Conservation (phyloP, 495 filamentous ascomycete species). For the Xylaria venustula region DNA sequence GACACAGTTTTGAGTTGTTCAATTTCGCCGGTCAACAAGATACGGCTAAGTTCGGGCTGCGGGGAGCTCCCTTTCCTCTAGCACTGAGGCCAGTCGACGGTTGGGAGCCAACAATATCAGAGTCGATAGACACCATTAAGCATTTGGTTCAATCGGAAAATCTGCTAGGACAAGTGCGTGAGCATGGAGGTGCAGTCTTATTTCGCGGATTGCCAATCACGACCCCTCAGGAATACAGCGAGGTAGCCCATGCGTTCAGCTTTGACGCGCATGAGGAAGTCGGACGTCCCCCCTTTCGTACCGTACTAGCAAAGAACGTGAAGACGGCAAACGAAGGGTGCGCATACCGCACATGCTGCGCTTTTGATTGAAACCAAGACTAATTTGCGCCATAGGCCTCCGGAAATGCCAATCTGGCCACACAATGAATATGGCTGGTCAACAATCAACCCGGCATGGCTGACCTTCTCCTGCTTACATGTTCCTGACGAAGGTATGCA, state of each 20-base stretch:
- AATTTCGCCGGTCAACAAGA: slow-evolving; percentile 7
- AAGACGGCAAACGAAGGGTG: slow-evolving; percentile 22
- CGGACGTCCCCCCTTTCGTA: slow-evolving; percentile 21
- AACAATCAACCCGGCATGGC: slow-evolving; percentile 25
- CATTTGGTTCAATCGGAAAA: slow-evolving; percentile 14
- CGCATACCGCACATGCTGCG: background rate
- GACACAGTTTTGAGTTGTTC: background rate
- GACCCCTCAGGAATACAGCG: slow-evolving; percentile 21
- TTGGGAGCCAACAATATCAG: slow-evolving; percentile 3
- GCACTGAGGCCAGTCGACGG: background rate
- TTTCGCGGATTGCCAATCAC: slow-evolving; percentile 23
- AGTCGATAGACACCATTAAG: background rate
- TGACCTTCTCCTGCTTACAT: slow-evolving; percentile 22
- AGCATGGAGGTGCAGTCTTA: slow-evolving; percentile 22
- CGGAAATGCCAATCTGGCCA: slow-evolving; percentile 13
- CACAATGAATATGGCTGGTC: slow-evolving; percentile 30
- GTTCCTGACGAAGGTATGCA: slow-evolving; percentile 8
- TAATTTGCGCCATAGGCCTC: slow-evolving; percentile 8
- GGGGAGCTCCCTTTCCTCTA: slow-evolving; percentile 6
- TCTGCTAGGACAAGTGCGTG: slow-evolving; percentile 10
- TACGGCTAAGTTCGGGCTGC: slow-evolving; percentile 1
- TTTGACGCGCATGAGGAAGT: slow-evolving; percentile 25
- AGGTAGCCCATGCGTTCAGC: slow-evolving; percentile 17
- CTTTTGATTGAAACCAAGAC: background rate
- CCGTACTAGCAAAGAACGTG: slow-evolving; percentile 20